These are phyloP conservation scores for Byssothecium circinans DNA, from an alignment of 2,329 filamentous ascomycete species.

Conservation along the genomic window DNA sequence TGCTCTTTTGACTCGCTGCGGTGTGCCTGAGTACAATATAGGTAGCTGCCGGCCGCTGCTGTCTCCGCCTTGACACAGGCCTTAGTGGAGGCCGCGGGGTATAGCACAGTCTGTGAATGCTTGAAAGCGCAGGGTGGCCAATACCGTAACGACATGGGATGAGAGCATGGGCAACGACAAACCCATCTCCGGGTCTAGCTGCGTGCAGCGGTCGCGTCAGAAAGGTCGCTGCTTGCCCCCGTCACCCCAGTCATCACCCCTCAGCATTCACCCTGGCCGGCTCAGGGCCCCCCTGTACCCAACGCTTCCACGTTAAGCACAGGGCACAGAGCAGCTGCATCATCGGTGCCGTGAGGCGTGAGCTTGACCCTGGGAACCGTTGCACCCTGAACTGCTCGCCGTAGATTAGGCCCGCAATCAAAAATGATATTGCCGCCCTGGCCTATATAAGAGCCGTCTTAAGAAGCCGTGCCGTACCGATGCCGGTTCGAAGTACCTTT, in stretches of 20 bases:
- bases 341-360: slow-evolving; percentile 38
- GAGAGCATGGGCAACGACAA: slow-evolving; percentile 15
- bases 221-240: slow-evolving; percentile 25
- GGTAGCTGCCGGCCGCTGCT: slow-evolving; percentile 33
- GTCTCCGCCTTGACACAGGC: slow-evolving; percentile 32
- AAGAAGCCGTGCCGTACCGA: slow-evolving; percentile 31
- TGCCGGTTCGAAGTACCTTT: slow-evolving; percentile 38
- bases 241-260: slow-evolving; percentile 30
- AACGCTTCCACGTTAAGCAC: slow-evolving; percentile 40
- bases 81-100: slow-evolving; percentile 39
- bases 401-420: slow-evolving; percentile 40
- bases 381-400: slow-evolving; percentile 34
- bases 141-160: slow-evolving; percentile 35
- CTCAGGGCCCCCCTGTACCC: slow-evolving; percentile 26
- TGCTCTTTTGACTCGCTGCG: slow-evolving; percentile 32
- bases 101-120: slow-evolving; percentile 37
- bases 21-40: slow-evolving; percentile 43
- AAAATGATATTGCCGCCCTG: slow-evolving; percentile 41
- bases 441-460: slow-evolving; percentile 28
- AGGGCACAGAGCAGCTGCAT: slow-evolving; percentile 38
- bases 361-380: too few species aligned
- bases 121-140: slow-evolving; percentile 37
- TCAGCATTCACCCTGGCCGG: slow-evolving; percentile 26
- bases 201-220: slow-evolving; percentile 37
- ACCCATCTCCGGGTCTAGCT: slow-evolving; percentile 37